Base-by-base conservation (phyloP, 257 asterid species). In the Linaria vulgaris region DNA sequence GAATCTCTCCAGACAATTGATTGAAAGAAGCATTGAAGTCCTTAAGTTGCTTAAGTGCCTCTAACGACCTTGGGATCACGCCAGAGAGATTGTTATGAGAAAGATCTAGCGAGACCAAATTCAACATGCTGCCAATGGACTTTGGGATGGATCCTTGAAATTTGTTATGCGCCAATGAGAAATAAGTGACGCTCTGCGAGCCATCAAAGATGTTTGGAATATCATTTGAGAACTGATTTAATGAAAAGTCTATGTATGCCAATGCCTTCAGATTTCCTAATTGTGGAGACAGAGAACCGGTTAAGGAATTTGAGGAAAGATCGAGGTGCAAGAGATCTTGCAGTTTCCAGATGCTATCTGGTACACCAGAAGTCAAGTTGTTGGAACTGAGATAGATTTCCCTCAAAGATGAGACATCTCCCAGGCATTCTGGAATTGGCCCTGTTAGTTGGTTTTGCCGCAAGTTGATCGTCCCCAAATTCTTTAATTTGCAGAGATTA, bases 81-180 rank as follows among this genome's bases (percentile, higher is more conserved):
- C 80, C 78, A 1, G 71, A 59, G 9, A 78, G 43, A 37, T 49
- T 64, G 39, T 78, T 74, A 43, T 61, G 1, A 3, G 80, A 74
- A 7, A 72, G 46, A 49, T 75, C 67, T 12, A 79, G 30, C 7
- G 20, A 45, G 12, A 9, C 50, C 55, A 79, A 49, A 15, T 56
- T 45, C 10, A 20, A 0, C 16, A 79, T 65, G 14, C 34, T 25
- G 0, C 72, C 74, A 1, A 69, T 34, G 43, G 70, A 31, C 41
- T 69, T 52, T 0, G 79, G 84, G 10, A 75, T 61, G 2, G 66
- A 17, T 17, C 85, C 76, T 59, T 66, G 7, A 0, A 79, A 31
- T 10, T 25, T 54, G 22, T 82, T 82, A 11, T 68, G 64, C 0
- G 72, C 68, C 59, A 78, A 44, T 0, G 44, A 22, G 6, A 78